A percentile compares a stretch with the other conserved stretches of the same genome.
Evolutionary conservation across 1,284 basidiomycete species (phyloP).

Genomic region (Amylostereum chailletii): DNA sequence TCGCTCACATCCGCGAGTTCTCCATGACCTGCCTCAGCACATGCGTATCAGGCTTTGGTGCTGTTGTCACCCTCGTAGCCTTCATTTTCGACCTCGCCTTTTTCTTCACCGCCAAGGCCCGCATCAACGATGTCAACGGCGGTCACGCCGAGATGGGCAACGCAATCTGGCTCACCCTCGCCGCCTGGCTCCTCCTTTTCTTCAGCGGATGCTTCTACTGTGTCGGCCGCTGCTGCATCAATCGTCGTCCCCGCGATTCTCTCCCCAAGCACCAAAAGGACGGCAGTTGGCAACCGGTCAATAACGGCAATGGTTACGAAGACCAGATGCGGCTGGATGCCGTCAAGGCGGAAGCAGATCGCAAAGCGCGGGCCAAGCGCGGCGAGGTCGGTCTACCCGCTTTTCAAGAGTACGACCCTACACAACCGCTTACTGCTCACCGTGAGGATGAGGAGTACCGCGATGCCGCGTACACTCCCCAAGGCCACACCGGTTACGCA

Average conservation of each 20-base stretch:
- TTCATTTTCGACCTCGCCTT: slow-evolving; percentile 83
- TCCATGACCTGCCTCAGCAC: slow-evolving; percentile 80
- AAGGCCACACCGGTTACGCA: slow-evolving; percentile 43
- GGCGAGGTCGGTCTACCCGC: slow-evolving; percentile 66
- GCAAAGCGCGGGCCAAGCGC: slow-evolving; percentile 58
- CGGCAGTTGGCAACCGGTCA: slow-evolving; percentile 14
- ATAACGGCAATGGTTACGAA: slow-evolving; percentile 24
- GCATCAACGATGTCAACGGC: slow-evolving; percentile 60
- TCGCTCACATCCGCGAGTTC: slow-evolving; percentile 81
- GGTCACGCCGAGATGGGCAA: slow-evolving; percentile 71
- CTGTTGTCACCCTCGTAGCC: slow-evolving; percentile 64
- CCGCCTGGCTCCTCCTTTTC: slow-evolving; percentile 75
- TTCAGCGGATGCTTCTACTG: slow-evolving; percentile 82
- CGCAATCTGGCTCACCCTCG: slow-evolving; percentile 81
- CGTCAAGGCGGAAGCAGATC: slow-evolving; percentile 73
- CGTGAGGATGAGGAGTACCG: slow-evolving; percentile 43
- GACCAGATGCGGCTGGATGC: slow-evolving; percentile 72
- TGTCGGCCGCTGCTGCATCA: slow-evolving; percentile 73
- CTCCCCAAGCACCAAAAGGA: slow-evolving; percentile 24
- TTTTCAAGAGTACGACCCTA: slow-evolving; percentile 56
- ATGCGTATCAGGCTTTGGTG: slow-evolving; percentile 72
- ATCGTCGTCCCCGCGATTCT: slow-evolving; percentile 36
- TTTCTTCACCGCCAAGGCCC: slow-evolving; percentile 76
- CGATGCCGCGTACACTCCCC: slow-evolving; percentile 3
- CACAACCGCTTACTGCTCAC: slow-evolving; percentile 50